Evolutionary conservation across 2,329 filamentous ascomycete genomes (phyloP).

Genomic region (Pseudocercospora cruenta): DNA sequence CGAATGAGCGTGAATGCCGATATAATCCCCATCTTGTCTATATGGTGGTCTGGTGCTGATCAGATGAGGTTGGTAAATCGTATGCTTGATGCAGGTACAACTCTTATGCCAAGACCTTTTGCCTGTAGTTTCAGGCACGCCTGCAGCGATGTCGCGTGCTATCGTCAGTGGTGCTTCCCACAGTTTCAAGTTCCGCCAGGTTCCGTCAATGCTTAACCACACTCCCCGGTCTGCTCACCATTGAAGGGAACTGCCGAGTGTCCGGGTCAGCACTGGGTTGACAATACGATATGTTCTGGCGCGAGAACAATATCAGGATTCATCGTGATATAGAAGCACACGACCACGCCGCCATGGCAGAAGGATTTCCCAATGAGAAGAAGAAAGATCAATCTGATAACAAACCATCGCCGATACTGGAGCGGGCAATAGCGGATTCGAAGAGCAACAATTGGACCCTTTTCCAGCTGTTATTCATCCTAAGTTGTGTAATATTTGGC

Average conservation of each 20-base stretch:
- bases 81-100: neutral
- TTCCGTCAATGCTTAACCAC: neutral
- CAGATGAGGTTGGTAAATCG: neutral
- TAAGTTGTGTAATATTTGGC: constrained; percentile 18
- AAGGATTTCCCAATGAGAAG: constrained; percentile 2
- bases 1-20: constrained; percentile 80
- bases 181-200: neutral
- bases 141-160: neutral
- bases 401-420: constrained; percentile 9
- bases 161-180: neutral
- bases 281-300: constrained; percentile 3
- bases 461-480: constrained; percentile 20
- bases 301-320: neutral
- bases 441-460: constrained; percentile 19
- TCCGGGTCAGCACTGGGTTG: neutral
- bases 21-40: constrained; percentile 71
- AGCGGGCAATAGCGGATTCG: constrained; percentile 19
- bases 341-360: neutral
- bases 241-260: constrained; percentile 1
- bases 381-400: constrained; percentile 9
- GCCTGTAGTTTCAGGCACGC: neutral
- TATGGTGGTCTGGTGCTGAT: neutral
- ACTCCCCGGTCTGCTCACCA: neutral
- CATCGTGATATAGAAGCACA: neutral
- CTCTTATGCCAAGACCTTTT: neutral